Evolutionary conservation across 805 yeast species (phyloP).

Genomic region (Kuraishia molischiana): DNA sequence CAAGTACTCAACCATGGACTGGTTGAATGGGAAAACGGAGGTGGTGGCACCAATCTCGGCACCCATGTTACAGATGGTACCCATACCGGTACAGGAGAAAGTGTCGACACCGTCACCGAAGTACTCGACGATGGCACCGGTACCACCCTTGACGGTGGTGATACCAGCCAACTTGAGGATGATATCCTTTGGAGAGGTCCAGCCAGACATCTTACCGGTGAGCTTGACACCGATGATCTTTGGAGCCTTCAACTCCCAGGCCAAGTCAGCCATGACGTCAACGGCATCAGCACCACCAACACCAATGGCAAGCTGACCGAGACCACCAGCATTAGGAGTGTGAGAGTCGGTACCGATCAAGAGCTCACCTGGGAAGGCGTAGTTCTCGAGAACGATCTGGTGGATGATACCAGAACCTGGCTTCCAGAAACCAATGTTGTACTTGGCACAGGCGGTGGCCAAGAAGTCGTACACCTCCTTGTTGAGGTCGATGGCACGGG

Average conservation of each 20-base stretch:
- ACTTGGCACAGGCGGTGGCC: constrained; percentile 85
- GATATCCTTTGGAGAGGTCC: constrained; percentile 97
- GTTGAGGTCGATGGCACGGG: constrained; percentile 73
- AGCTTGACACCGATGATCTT: constrained; percentile 90
- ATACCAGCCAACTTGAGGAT: constrained; percentile 89
- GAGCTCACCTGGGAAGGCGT: constrained; percentile 95
- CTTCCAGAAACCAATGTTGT: constrained; percentile 98
- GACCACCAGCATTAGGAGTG: constrained; percentile 98
- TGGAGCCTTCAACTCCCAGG: constrained; percentile 98
- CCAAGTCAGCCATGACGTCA: constrained; percentile 86
- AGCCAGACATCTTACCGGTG: constrained; percentile 85
- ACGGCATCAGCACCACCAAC: constrained; percentile 99
- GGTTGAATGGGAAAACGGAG: constrained; percentile 93
- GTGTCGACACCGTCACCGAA: constrained; percentile 92
- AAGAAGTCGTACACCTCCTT: constrained; percentile 94
- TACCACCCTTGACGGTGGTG: constrained; percentile 96
- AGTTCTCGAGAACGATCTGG: constrained; percentile 93
- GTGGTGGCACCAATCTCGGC: constrained; percentile 99
- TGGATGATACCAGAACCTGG: constrained; percentile 99
- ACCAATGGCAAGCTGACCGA: constrained; percentile 96
- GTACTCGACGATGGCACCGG: constrained; percentile 94
- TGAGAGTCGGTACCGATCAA: constrained; percentile 96
- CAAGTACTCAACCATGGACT: constrained; percentile 80
- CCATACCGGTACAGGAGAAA: constrained; percentile 97
- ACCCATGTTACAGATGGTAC: constrained; percentile 99